phyloP scores from a whole-genome alignment of 495 filamentous ascomycete genomes.

The Hypoxylon fragiforme region DNA sequence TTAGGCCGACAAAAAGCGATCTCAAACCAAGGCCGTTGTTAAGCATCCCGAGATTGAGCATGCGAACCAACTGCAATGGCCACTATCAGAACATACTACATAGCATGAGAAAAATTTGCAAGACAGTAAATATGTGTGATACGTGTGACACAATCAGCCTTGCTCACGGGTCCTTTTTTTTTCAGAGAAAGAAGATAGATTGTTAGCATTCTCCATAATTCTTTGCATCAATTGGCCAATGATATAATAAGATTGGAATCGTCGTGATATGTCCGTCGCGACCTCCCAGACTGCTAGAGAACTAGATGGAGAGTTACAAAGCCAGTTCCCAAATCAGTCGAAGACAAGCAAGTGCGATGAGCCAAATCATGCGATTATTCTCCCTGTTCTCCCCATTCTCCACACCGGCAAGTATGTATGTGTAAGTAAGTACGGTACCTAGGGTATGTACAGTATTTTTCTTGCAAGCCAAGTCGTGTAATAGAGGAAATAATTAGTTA shows the following conservation, averaged over 20 bases:
- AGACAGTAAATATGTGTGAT: conserved; percentile 9
- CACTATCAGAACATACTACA: conserved; percentile 8
- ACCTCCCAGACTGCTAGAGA: conserved; percentile 7
- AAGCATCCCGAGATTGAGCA: not conserved
- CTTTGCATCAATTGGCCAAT: conserved; percentile 27
- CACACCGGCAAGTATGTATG: conserved; percentile 20
- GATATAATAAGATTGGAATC: not conserved
- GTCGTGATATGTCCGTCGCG: conserved; percentile 13
- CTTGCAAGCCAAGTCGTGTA: conserved; percentile 12
- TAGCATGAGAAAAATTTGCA: conserved; percentile 16
- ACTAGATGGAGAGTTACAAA: conserved; percentile 14
- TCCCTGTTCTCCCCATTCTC: no score
- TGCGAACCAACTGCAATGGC: not conserved
- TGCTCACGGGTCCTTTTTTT: conserved; percentile 11
- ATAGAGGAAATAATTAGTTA: conserved; percentile 12
- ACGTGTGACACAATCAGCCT: conserved; percentile 33
- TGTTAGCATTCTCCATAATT: conserved; percentile 18
- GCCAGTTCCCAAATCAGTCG: conserved; percentile 3
- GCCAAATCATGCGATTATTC: conserved; percentile 18
- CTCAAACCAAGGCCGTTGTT: conserved; percentile 2
- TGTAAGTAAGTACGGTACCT: no score
- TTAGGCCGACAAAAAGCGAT: conserved; percentile 27
- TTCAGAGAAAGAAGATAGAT: not conserved
- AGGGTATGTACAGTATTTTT: not conserved
- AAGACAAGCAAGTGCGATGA: conserved; percentile 11